Conservation (phyloP, 192 early-diverging fungal genomes). For the Funneliformis mosseae region DNA sequence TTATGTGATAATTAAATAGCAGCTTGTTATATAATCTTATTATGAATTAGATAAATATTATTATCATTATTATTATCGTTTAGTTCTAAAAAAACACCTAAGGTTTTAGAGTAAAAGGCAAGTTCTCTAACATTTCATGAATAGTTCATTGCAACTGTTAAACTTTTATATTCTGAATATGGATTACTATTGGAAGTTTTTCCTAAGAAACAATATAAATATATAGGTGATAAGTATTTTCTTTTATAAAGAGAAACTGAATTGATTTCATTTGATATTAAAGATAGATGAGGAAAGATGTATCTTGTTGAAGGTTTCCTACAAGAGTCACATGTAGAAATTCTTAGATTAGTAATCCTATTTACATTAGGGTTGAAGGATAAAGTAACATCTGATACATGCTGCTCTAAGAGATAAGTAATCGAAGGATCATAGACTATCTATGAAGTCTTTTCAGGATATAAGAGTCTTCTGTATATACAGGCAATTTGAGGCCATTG, state of each 20-base stretch:
- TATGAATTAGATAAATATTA: not conserved
- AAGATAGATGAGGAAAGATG: too few relatives aligned
- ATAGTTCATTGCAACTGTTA: not conserved
- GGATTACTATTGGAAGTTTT: not conserved
- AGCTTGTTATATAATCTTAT: not conserved
- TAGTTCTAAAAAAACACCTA: not conserved
- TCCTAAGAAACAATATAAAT: not conserved
- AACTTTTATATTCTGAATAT: not conserved
- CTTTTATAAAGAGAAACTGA: not conserved
- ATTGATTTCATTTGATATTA: too few relatives aligned
- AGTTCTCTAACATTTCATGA: not conserved
- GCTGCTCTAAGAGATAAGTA: too few relatives aligned
- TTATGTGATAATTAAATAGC: not conserved
- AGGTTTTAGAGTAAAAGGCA: not conserved
- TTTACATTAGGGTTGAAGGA: too few relatives aligned
- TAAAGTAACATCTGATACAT: too few relatives aligned
- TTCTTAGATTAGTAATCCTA: too few relatives aligned
- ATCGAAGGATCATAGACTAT: too few relatives aligned
- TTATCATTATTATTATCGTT: not conserved
- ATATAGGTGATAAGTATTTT: conserved; percentile 4
- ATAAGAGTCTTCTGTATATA: too few relatives aligned
- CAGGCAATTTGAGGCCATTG: too few relatives aligned
- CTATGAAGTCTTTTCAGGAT: too few relatives aligned
- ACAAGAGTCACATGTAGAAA: too few relatives aligned
- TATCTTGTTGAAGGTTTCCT: too few relatives aligned